phyloP scores from a whole-genome alignment of 1,284 basidiomycete genomes.

The Spongiforma sp. region DNA sequence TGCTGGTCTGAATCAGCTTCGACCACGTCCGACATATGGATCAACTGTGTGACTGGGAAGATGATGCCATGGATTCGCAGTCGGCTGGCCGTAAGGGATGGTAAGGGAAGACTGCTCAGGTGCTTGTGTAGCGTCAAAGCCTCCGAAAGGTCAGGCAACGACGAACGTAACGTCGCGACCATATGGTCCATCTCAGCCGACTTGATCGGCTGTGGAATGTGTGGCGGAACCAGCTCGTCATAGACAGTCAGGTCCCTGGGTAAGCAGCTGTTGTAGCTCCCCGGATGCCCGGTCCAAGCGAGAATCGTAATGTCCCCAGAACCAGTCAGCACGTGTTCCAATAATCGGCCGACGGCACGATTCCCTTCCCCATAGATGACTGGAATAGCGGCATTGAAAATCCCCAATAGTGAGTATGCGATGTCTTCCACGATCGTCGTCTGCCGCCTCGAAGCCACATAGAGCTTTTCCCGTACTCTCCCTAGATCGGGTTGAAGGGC shows the following conservation, averaged over 20 bases:
- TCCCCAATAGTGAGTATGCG: constrained; percentile 10
- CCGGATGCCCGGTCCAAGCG: constrained; percentile 11
- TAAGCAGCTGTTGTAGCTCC: constrained; percentile 13
- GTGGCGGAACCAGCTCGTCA: neutral
- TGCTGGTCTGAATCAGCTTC: no score
- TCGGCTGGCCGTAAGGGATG: neutral
- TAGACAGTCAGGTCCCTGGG: constrained; percentile 13
- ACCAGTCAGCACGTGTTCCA: constrained; percentile 12
- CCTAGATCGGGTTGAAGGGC: neutral
- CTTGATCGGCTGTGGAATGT: constrained; percentile 6
- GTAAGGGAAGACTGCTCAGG: neutral
- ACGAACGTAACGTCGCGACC: neutral
- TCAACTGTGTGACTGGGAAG: neutral
- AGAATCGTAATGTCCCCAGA: constrained; percentile 14
- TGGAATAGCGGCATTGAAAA: constrained; percentile 5
- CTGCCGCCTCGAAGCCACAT: no score
- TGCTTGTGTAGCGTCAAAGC: neutral
- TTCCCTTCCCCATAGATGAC: constrained; percentile 1
- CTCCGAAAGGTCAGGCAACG: neutral
- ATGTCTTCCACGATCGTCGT: no score
- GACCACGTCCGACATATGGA: neutral
- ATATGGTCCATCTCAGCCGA: neutral
- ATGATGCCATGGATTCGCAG: neutral
- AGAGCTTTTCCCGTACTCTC: neutral
- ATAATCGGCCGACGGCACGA: constrained; percentile 14